Base-by-base conservation (phyloP, 768 basidiomycete species). In the Peribolospora baueri region DNA sequence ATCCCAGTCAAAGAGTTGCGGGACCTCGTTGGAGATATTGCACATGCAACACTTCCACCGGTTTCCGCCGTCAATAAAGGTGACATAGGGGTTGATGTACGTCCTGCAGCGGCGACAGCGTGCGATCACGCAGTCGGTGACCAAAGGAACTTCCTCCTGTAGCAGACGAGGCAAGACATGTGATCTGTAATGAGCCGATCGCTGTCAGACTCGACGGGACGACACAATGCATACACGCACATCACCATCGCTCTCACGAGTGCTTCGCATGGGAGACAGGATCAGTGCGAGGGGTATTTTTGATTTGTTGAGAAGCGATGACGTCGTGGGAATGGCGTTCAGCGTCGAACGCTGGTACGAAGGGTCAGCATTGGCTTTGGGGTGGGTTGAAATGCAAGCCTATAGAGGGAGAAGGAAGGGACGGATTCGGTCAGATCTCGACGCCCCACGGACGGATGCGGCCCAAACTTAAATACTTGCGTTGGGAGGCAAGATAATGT, bases 21-120 rank as follows among this genome's bases (percentile, higher is more conserved):
- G 93, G 0, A 97, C 90, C 68, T 97, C 93, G 66, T 97, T 98
- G 46, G 85, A 83, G 75, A 97, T 79, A 63, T 82, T 84, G 68
- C 93, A 98, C 87, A 98, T 87, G 69, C 87, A 91, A 68, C 93
- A 98, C 66, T 93, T 83, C 93, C 93, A 98, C 76, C 87, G 79
- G 68, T 87, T 90, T 40, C 93, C 93, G 54, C 88, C 88, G 63
- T 98, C 93, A 63, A 97, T 85, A 68, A 97, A 97, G 64, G 87
- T 85, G 25, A 93, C 88, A 64, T 83, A 97, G 3, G 91, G 88
- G 65, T 95, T 91, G 68, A 97, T 95, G 70, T 95, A 95, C 42
- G 87, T 82, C 65, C 91, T 78, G 73, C 91, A 95, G 14, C 91
- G 77, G 58, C 91, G 76, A 70, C 91, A 95, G 48, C 91, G 81